These are phyloP conservation scores for Aegilops longissima DNA, from an alignment of 176 grass and related monocot genomes.

Conservation along the genomic window DNA sequence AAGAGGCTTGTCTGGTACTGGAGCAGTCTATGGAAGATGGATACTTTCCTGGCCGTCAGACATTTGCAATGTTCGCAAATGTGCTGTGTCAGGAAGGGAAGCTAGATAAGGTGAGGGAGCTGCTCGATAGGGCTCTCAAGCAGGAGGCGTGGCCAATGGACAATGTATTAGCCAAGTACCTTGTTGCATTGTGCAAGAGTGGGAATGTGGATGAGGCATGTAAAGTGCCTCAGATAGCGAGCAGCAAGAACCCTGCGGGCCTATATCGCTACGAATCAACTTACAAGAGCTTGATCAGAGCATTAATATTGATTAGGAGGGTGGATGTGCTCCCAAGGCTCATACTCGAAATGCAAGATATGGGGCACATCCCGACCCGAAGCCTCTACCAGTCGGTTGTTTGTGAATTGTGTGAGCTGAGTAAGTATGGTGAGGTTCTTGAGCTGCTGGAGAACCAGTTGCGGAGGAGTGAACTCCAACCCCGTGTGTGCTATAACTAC, in stretches of 20 bases:
- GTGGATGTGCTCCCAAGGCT: constrained; percentile 71
- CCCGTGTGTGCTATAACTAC: constrained; percentile 72
- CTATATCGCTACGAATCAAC: constrained; percentile 70
- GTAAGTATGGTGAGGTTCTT: constrained; percentile 58
- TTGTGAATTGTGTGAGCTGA: constrained; percentile 68
- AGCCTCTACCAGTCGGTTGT: constrained; percentile 68
- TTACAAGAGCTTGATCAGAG: constrained; percentile 79
- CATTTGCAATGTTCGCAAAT: constrained; percentile 69
- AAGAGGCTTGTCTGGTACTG: constrained; percentile 63
- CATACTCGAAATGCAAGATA: constrained; percentile 91
- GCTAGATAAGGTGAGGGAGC: constrained; percentile 63
- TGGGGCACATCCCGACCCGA: constrained; percentile 68
- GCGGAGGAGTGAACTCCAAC: constrained; percentile 46
- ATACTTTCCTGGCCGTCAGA: constrained; percentile 63
- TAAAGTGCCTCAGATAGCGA: constrained; percentile 50
- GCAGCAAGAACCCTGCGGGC: constrained; percentile 34
- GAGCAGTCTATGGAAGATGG: constrained; percentile 68
- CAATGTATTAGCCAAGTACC: constrained; percentile 62
- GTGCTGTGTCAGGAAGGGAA: constrained; percentile 75
- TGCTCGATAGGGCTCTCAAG: constrained; percentile 74
- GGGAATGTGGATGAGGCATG: constrained; percentile 67
- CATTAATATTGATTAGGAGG: constrained; percentile 58
- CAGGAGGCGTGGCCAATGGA: constrained; percentile 52
- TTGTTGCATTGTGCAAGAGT: constrained; percentile 74
- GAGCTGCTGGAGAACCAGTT: constrained; percentile 72